Evolutionary conservation across 352 stramenopile genomes (phyloP).

Genomic region (Phytopythium cucurbitacearum): DNA sequence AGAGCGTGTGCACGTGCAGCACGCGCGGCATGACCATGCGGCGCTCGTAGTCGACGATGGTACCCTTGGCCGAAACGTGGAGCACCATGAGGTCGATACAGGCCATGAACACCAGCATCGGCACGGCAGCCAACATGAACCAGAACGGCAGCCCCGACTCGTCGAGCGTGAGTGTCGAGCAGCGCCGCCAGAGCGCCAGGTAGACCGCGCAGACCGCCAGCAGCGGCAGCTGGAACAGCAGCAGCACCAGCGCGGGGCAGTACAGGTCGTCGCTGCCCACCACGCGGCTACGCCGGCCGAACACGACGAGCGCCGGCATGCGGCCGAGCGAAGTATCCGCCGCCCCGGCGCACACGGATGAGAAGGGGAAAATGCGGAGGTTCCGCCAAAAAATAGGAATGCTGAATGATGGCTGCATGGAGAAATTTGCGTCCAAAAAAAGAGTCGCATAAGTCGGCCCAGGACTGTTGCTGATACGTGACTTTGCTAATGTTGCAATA

Average conservation of each 20-base stretch:
- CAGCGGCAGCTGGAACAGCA: conserved; percentile 75
- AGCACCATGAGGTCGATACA: conserved; percentile 87
- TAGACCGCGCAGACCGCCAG: conserved; percentile 60
- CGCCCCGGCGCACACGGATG: neutral
- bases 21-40: conserved; percentile 83
- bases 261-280: conserved; percentile 84
- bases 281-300: conserved; percentile 74
- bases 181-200: conserved; percentile 53
- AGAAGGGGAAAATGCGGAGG: neutral
- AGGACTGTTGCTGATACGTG: neutral
- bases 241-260: conserved; percentile 72
- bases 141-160: conserved; percentile 65
- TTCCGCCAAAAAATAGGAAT: too few relatives aligned
- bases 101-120: conserved; percentile 72
- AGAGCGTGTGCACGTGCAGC: conserved; percentile 73
- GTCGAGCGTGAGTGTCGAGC: conserved; percentile 62
- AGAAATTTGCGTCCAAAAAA: neutral
- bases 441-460: neutral
- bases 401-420: neutral
- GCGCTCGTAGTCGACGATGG: conserved; percentile 84
- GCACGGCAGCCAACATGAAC: conserved; percentile 65
- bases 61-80: conserved; percentile 78
- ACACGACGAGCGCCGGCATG: conserved; percentile 85
- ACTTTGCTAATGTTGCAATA: neutral
- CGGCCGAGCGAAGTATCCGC: neutral